A percentile compares a stretch with the other conserved stretches of the same genome.
These are phyloP conservation scores for Curvularia sp. DNA, from an alignment of 2,329 filamentous ascomycete species.

Conservation along the genomic window DNA sequence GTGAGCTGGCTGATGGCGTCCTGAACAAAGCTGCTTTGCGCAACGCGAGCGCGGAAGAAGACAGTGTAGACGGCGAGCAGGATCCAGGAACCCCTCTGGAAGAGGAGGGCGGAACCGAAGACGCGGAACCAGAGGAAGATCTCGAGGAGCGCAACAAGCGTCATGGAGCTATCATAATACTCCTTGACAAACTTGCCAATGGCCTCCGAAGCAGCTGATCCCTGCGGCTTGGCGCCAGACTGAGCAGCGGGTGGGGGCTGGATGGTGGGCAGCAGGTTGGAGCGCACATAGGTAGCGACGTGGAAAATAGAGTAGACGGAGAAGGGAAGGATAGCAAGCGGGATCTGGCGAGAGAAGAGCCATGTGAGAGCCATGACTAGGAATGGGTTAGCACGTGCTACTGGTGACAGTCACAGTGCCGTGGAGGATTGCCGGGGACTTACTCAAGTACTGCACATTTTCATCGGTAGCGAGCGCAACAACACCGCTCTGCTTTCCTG, in stretches of 20 bases:
- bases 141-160: constrained; percentile 86
- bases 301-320: constrained; percentile 98
- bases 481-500: constrained; percentile 69
- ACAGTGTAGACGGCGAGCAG: constrained; percentile 83
- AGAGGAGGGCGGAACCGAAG: constrained; percentile 79
- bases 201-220: constrained; percentile 73
- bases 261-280: constrained; percentile 88
- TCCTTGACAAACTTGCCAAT: constrained; percentile 96
- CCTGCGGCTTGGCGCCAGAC: constrained; percentile 63
- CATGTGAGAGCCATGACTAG: constrained; percentile 92
- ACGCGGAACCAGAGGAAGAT: constrained; percentile 86
- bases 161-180: constrained; percentile 98
- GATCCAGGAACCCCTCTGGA: constrained; percentile 91
- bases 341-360: constrained; percentile 89
- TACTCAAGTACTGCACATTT: constrained; percentile 97
- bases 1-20: constrained; percentile 74
- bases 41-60: constrained; percentile 89
- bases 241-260: constrained; percentile 66
- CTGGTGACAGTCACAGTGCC: background rate
- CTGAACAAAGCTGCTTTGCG: constrained; percentile 94
- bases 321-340: constrained; percentile 90
- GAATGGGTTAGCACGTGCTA: constrained; percentile 30
- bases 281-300: constrained; percentile 93
- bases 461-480: constrained; percentile 80
- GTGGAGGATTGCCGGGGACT: constrained; percentile 48